phyloP scores from a whole-genome alignment of 1,139 yeast genomes.

The Scheffersomyces insectosa region DNA sequence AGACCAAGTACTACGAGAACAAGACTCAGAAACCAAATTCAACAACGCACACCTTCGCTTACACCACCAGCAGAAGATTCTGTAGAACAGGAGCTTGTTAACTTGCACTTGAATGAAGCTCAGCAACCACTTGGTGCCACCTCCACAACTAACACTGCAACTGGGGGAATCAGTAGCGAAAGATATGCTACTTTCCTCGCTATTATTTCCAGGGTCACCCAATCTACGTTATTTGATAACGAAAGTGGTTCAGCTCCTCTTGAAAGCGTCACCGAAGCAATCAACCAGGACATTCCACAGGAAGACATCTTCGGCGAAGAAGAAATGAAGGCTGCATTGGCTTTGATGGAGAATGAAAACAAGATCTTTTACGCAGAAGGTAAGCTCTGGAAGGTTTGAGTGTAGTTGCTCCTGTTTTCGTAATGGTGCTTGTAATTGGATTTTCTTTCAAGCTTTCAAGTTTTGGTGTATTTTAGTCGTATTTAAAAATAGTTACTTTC shows the following conservation, averaged over 20 bases:
- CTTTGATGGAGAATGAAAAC: conserved; percentile 53
- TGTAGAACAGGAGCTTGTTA: conserved; percentile 27
- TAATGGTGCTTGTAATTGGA: too few species aligned
- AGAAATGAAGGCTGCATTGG: conserved; percentile 58
- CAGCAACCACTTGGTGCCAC: conserved; percentile 29
- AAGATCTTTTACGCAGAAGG: conserved; percentile 63
- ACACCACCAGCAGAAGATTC: conserved; percentile 16
- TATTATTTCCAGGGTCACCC: conserved; percentile 47
- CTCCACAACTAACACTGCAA: conserved; percentile 17
- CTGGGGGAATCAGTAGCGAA: conserved; percentile 44
- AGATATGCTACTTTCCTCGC: conserved; percentile 48
- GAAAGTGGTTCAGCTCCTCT: conserved; percentile 41
- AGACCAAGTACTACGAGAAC: conserved; percentile 21
- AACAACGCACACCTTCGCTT: conserved; percentile 10
- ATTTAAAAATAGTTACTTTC: neutral
- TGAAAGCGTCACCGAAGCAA: conserved; percentile 40
- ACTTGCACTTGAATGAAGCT: conserved; percentile 21
- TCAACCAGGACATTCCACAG: conserved; percentile 56
- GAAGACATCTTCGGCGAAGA: conserved; percentile 57
- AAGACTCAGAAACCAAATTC: conserved; percentile 15
- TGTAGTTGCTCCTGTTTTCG: neutral
- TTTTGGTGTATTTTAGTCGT: neutral
- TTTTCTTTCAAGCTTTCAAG: too few species aligned
- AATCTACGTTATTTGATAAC: conserved; percentile 48
- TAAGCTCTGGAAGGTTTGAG: conserved; percentile 57